Evolutionary conservation across 2,329 filamentous ascomycete genomes (phyloP).

Genomic region (Penicillium glabrum): DNA sequence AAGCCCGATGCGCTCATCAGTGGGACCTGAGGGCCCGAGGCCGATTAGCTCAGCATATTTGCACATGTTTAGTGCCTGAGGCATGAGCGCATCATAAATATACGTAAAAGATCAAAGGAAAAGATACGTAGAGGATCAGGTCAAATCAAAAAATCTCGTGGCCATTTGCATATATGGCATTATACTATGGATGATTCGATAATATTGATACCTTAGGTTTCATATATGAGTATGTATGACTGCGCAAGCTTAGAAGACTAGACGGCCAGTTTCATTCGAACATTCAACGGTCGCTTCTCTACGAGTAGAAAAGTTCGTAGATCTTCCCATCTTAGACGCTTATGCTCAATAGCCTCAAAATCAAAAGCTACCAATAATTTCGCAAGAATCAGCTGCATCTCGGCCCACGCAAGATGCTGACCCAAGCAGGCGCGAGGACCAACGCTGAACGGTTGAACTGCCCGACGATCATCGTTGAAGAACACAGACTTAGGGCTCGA

Average conservation of each 20-base stretch:
- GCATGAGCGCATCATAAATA: not conserved
- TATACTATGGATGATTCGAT: not conserved
- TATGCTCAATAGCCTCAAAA: not conserved
- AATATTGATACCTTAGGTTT: too few species aligned
- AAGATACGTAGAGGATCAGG: too few species aligned
- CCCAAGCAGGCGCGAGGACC: constrained; percentile 2
- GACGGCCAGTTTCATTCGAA: not conserved
- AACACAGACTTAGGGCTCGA: not conserved
- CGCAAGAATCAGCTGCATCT: constrained; percentile 1
- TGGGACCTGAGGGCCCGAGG: constrained; percentile 1
- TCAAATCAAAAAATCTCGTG: not conserved
- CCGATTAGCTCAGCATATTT: constrained; percentile 2
- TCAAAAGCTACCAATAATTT: constrained; percentile 2
- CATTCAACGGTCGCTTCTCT: constrained; percentile 1
- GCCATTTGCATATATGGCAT: not conserved
- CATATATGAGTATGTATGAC: not conserved
- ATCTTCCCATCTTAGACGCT: not conserved
- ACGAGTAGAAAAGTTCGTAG: not conserved
- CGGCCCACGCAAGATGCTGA: constrained; percentile 2
- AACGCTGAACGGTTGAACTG: constrained; percentile 1
- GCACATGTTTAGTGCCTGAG: not conserved
- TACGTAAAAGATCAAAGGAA: too few species aligned
- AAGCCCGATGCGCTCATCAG: constrained; percentile 6
- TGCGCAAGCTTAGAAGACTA: not conserved
- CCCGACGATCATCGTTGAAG: not conserved